phyloP scores from a whole-genome alignment of 805 yeast genomes.

The Saturnispora gosingensis region DNA sequence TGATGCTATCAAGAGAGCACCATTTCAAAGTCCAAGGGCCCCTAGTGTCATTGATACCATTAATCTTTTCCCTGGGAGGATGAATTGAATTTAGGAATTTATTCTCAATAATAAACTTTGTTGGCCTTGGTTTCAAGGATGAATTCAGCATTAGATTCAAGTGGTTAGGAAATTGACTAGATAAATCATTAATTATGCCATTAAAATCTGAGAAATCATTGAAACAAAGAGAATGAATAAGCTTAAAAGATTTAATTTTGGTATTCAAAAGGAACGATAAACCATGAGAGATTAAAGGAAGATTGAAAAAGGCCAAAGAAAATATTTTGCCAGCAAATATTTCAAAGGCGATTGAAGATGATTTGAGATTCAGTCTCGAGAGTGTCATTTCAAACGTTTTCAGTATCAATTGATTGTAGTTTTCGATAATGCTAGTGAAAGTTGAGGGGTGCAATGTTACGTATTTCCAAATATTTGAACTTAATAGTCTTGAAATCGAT shows the following conservation, averaged over 20 bases:
- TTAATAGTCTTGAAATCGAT: constrained; percentile 41
- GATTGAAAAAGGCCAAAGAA: constrained; percentile 50
- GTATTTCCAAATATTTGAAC: constrained; percentile 38
- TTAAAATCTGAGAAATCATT: constrained; percentile 9
- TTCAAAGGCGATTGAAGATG: constrained; percentile 43
- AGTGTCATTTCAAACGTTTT: constrained; percentile 47
- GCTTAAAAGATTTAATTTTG: constrained; percentile 37
- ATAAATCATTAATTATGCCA: constrained; percentile 10
- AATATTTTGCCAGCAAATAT: constrained; percentile 66
- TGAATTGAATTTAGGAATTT: constrained; percentile 28
- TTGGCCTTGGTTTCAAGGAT: constrained; percentile 16
- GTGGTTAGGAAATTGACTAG: constrained; percentile 19
- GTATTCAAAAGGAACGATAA: constrained; percentile 48
- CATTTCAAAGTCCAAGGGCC: constrained; percentile 59
- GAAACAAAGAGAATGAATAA: constrained; percentile 17
- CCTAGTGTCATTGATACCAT: constrained; percentile 46
- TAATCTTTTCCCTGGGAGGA: constrained; percentile 31
- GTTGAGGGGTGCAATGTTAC: constrained; percentile 7
- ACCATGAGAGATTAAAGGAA: constrained; percentile 49
- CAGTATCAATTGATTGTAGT: constrained; percentile 31
- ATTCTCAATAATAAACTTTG: constrained; percentile 22
- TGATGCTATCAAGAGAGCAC: constrained; percentile 43
- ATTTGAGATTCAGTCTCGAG: constrained; percentile 36
- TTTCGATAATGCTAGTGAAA: constrained; percentile 17
- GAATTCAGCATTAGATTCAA: constrained; percentile 18